Percentiles rank a stretch among this genome's conserved stretches.
phyloP scores from a whole-genome alignment of 805 yeast species.

The Candida sithepensis region DNA sequence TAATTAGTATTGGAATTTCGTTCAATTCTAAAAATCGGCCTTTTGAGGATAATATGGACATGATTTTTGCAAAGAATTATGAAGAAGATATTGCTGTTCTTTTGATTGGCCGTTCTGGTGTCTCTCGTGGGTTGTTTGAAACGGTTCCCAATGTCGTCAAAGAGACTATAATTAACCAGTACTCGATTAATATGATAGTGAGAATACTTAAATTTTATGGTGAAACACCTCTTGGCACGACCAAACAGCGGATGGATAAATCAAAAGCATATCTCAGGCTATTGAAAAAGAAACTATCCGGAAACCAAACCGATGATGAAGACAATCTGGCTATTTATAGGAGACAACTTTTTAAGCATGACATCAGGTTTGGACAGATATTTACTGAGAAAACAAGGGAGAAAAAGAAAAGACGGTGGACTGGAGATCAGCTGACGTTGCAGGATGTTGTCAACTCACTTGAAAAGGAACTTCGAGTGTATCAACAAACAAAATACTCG shows the following conservation, averaged over 20 bases:
- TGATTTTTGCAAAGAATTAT: not conserved
- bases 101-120: not conserved
- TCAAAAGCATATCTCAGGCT: not conserved
- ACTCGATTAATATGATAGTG: not conserved
- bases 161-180: not conserved
- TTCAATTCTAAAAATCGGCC: not conserved
- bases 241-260: not conserved
- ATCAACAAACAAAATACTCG: not conserved
- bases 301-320: not conserved
- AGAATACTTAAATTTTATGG: not conserved
- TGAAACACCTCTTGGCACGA: not conserved
- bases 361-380: not conserved
- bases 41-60: not conserved
- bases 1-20: not conserved
- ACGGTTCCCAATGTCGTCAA: not conserved
- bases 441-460: not conserved
- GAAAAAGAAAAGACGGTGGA: too few species aligned
- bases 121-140: not conserved
- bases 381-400: not conserved
- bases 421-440: not conserved
- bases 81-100: not conserved
- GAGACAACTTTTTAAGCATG: not conserved
- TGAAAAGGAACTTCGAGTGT: not conserved
- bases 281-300: not conserved
- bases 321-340: not conserved